Conservation (phyloP, 169 alveolate species). For the Eimeria brunetti region DNA sequence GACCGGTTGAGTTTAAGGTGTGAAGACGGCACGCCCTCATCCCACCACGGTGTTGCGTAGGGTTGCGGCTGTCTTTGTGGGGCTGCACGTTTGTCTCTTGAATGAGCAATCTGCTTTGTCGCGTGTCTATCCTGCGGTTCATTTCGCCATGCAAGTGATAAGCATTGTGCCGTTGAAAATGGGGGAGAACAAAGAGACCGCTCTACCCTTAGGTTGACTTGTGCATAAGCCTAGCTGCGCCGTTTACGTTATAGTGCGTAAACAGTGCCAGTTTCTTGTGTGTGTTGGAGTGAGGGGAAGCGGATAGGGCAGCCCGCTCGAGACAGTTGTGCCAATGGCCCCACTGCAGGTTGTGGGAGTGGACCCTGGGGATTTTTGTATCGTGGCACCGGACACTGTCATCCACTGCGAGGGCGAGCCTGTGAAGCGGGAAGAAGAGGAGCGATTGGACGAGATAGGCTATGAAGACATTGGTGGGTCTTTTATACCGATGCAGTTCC, state of each 20-base stretch:
- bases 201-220: neutral
- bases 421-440: slow-evolving; percentile 99
- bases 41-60: neutral
- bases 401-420: slow-evolving; percentile 99
- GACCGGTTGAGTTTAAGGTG: slow-evolving; percentile 99
- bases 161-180: no score
- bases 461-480: slow-evolving; percentile 98
- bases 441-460: slow-evolving; percentile 99
- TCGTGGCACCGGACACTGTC: slow-evolving; percentile 99
- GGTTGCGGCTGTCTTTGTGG: neutral
- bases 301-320: neutral
- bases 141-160: neutral
- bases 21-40: neutral
- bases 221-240: neutral
- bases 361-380: slow-evolving; percentile 99
- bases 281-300: neutral
- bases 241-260: neutral
- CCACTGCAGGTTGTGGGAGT: slow-evolving; percentile 97
- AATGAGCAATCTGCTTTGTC: no score
- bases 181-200: neutral
- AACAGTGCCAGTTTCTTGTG: neutral
- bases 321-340: neutral
- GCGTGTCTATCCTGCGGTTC: neutral
- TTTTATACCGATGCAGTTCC: neutral
- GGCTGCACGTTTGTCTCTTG: neutral